These are phyloP conservation scores for Stachybotrys chartarum DNA, from an alignment of 2,329 filamentous ascomycete genomes.

Conservation along the genomic window DNA sequence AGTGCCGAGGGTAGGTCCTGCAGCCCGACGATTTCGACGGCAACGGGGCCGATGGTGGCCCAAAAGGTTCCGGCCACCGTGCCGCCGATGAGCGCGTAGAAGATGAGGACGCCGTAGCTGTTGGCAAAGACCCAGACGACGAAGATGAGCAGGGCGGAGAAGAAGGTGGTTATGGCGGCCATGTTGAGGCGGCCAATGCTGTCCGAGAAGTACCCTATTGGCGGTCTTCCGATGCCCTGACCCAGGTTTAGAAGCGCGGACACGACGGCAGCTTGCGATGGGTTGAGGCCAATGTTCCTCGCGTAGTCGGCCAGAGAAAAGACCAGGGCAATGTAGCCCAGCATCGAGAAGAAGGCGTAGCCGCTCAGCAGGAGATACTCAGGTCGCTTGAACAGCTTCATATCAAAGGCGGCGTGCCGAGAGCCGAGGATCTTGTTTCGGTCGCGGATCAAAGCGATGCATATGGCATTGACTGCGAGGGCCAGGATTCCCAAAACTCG, in stretches of 20 bases:
- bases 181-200: constrained; percentile 60
- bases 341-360: constrained; percentile 59
- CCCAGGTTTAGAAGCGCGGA: constrained; percentile 57
- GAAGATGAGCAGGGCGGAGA: constrained; percentile 53
- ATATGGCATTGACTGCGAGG: constrained; percentile 50
- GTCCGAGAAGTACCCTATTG: constrained; percentile 62
- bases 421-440: constrained; percentile 59
- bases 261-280: constrained; percentile 56
- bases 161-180: constrained; percentile 51
- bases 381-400: constrained; percentile 44
- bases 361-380: constrained; percentile 54
- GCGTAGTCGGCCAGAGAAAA: constrained; percentile 66
- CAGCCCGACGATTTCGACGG: constrained; percentile 62
- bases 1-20: constrained; percentile 55
- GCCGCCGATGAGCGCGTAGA: constrained; percentile 61
- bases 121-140: constrained; percentile 61
- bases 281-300: constrained; percentile 51
- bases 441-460: constrained; percentile 53
- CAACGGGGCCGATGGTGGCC: constrained; percentile 56
- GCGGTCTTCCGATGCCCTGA: constrained; percentile 56
- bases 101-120: constrained; percentile 52
- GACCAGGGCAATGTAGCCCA: constrained; percentile 59
- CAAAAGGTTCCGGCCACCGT: constrained; percentile 60
- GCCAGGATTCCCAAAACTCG: constrained; percentile 47
- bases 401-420: constrained; percentile 54